Evolutionary conservation across 2,329 filamentous ascomycete species (phyloP).

Genomic region (Lanzia echinophila): DNA sequence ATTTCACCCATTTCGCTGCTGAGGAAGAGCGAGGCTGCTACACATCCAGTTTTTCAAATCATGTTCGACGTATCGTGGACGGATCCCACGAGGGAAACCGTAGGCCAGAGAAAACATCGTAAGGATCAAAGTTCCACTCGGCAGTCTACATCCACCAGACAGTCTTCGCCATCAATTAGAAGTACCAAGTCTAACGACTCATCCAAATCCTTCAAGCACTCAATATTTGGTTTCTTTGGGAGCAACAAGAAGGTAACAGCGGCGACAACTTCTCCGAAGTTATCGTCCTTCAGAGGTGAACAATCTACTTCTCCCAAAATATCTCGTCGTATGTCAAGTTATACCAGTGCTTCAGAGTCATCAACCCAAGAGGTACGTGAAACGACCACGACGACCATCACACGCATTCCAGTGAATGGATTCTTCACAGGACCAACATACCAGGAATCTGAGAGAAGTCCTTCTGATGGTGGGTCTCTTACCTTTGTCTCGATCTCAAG

Average conservation of each 20-base stretch:
- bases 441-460: slow-evolving; percentile 10
- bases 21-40: slow-evolving; percentile 7
- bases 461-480: slow-evolving; percentile 20
- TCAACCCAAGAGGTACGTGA: slow-evolving; percentile 9
- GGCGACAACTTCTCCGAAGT: slow-evolving; percentile 5
- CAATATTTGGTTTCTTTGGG: slow-evolving; percentile 29
- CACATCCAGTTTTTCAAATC: slow-evolving; percentile 6
- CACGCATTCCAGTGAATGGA: slow-evolving; percentile 10
- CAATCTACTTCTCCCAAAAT: slow-evolving; percentile 8
- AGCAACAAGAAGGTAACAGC: slow-evolving; percentile 23
- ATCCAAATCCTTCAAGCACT: slow-evolving; percentile 8
- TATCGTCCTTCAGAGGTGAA: slow-evolving; percentile 1
- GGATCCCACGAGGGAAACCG: slow-evolving; percentile 27
- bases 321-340: slow-evolving; percentile 15
- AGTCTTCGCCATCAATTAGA: slow-evolving; percentile 9
- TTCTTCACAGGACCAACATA: slow-evolving; percentile 10
- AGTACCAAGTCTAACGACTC: slow-evolving; percentile 19
- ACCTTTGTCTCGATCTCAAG: neutral
- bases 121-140: slow-evolving; percentile 19
- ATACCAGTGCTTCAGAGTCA: slow-evolving; percentile 15
- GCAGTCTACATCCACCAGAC: neutral
- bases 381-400: slow-evolving; percentile 9
- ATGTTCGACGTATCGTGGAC: slow-evolving; percentile 31
- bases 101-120: slow-evolving; percentile 26
- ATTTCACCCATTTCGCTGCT: neutral